These are phyloP conservation scores for Paradendryphiella salina DNA, from an alignment of 2,329 filamentous ascomycete species.

Conservation along the genomic window DNA sequence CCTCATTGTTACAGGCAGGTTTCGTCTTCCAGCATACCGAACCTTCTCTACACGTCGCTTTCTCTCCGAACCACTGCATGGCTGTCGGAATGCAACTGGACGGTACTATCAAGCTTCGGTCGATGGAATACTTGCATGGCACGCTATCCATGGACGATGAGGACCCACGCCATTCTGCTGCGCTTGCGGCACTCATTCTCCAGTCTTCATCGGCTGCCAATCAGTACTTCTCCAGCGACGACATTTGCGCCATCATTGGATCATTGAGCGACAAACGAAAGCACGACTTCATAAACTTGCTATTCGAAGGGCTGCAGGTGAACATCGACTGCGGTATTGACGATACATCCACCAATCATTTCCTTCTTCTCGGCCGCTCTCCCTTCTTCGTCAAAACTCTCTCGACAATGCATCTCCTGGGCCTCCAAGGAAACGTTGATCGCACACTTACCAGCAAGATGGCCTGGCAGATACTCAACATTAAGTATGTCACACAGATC, in stretches of 20 bases:
- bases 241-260: constrained; percentile 51
- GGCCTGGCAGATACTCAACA: constrained; percentile 72
- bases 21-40: constrained; percentile 71
- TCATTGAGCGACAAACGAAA: constrained; percentile 34
- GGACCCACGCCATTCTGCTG: constrained; percentile 43
- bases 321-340: constrained; percentile 83
- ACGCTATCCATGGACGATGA: constrained; percentile 37
- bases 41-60: constrained; percentile 55
- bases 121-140: constrained; percentile 49
- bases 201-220: constrained; percentile 50
- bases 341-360: constrained; percentile 57
- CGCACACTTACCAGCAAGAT: constrained; percentile 71
- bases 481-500: constrained; percentile 68
- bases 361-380: constrained; percentile 51
- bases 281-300: constrained; percentile 63
- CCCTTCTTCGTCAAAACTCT: constrained; percentile 76
- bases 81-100: constrained; percentile 52
- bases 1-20: constrained; percentile 73
- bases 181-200: constrained; percentile 48
- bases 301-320: constrained; percentile 54
- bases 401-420: constrained; percentile 77
- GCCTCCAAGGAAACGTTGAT: constrained; percentile 50
- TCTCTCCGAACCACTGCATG: constrained; percentile 55
- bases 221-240: constrained; percentile 54
- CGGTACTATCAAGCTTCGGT: constrained; percentile 48